phyloP scores from a whole-genome alignment of 345 rosid species.

The thale cress (Arabidopsis thaliana) region DNA sequence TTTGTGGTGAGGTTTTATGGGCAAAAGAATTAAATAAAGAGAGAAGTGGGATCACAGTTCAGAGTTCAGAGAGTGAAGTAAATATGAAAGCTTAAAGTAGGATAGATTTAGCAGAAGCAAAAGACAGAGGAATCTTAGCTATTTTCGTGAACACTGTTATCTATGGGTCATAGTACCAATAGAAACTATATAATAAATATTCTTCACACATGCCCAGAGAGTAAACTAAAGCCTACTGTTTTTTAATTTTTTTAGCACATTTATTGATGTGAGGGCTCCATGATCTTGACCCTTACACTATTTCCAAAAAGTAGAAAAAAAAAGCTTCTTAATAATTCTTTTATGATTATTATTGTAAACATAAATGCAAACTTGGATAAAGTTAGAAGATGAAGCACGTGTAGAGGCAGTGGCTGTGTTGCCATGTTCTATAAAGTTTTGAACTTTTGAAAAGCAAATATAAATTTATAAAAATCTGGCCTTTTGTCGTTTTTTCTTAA shows the following conservation, averaged over 20 bases:
- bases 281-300: conserved; percentile 47
- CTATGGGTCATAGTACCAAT: conserved; percentile 42
- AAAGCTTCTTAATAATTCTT: conserved; percentile 27
- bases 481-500: conserved; percentile 56
- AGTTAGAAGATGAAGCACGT: conserved; percentile 56
- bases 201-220: conserved; percentile 42
- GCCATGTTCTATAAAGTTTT: conserved; percentile 51
- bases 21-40: conserved; percentile 31
- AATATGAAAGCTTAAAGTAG: conserved; percentile 48
- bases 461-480: not conserved
- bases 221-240: conserved; percentile 28
- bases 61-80: conserved; percentile 32
- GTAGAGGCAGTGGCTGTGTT: conserved; percentile 49
- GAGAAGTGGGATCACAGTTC: conserved; percentile 34
- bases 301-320: conserved; percentile 25
- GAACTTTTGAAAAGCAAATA: conserved; percentile 31
- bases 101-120: conserved; percentile 33
- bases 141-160: conserved; percentile 49
- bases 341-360: conserved; percentile 47
- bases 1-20: conserved; percentile 36
- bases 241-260: conserved; percentile 32
- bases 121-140: conserved; percentile 55
- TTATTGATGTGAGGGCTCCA: conserved; percentile 50
- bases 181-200: conserved; percentile 44
- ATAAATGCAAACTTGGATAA: conserved; percentile 44